Evolutionary conservation across 768 basidiomycete genomes (phyloP).

Genomic region (Agrocybe pediades): DNA sequence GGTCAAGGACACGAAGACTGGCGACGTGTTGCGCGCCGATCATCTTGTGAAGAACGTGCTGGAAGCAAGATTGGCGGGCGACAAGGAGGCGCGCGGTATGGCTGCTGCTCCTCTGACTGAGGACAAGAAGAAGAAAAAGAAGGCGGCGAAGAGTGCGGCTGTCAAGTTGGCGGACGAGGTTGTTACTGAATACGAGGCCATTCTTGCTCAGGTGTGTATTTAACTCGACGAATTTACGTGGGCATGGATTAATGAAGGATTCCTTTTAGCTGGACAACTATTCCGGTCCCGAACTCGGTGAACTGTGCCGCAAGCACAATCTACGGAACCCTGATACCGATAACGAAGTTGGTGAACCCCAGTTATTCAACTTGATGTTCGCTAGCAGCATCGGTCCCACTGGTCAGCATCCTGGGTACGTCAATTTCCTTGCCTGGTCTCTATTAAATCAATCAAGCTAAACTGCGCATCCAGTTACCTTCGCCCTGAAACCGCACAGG

Average conservation of each 20-base stretch:
- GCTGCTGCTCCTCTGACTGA: constrained; percentile 62
- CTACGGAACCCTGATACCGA: constrained; percentile 91
- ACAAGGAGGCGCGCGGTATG: constrained; percentile 84
- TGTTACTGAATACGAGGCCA: constrained; percentile 75
- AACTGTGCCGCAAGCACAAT: constrained; percentile 76
- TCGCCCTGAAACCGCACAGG: constrained; percentile 97
- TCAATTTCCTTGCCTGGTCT: constrained; percentile 1
- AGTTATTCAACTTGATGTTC: constrained; percentile 99
- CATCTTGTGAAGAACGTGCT: constrained; percentile 94
- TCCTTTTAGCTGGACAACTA: constrained; percentile 84
- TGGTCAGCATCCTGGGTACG: constrained; percentile 92
- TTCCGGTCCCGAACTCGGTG: constrained; percentile 85
- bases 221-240: neutral
- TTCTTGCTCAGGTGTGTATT: constrained; percentile 81
- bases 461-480: constrained; percentile 63
- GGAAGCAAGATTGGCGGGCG: constrained; percentile 85
- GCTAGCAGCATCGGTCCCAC: constrained; percentile 96
- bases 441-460: constrained; percentile 5
- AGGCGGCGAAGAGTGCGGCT: constrained; percentile 64
- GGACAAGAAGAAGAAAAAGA: constrained; percentile 81
- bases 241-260: neutral
- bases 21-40: constrained; percentile 95
- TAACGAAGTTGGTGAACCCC: constrained; percentile 91
- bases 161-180: constrained; percentile 74
- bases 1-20: constrained; percentile 95